Base-by-base conservation (phyloP, 306 rosid species). In the Fragaria vesca region DNA sequence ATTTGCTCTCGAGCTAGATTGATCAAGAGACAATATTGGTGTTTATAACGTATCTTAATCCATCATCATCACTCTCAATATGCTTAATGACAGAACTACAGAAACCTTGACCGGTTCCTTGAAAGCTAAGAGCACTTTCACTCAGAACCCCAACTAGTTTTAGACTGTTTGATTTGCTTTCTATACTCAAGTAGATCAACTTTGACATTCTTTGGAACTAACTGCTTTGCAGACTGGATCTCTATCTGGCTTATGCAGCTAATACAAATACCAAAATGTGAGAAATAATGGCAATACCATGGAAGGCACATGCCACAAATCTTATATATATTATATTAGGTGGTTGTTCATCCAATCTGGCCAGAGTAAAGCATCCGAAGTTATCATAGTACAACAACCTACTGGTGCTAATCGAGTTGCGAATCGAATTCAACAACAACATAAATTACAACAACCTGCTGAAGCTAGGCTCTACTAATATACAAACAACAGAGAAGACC, bases 401-500 rank as follows among this genome's bases (percentile, higher is more conserved):
- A 18, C 51, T 73, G 68, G 69, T 17, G 58, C 71, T 28, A 63
- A 63, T 32, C n/a, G 7, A 63, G 42, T 32, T 55, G 24, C 57
- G 36, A 68, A 67, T 55, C 24, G 6, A 65, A 57, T 32, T 67
- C 13, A 36, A 58, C 16, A 69, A 65, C 50, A 48, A 24, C 65
- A 81, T 86, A 80, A 69, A 51, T 76, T 73, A 81, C 80, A 52
- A 63, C 73, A 42, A 69, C 67, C 73, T 48, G 63, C 79, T 51
- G 77, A 78, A 67, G 74, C 66, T 67, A 28, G 71, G 70, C 45
- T 21, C 6, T 58, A 48, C 79, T 78, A 77, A 73, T 76, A 80
- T 80, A 85, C 86, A 79, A 77, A 83, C 85, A 87, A 75, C 78
- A 79, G 69, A 17, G 61, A 48, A 17, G 60, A 78, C 77, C 2